These are phyloP conservation scores for Buxus sempervirens DNA, from an alignment of 164 flowering plant genomes.

Conservation along the genomic window DNA sequence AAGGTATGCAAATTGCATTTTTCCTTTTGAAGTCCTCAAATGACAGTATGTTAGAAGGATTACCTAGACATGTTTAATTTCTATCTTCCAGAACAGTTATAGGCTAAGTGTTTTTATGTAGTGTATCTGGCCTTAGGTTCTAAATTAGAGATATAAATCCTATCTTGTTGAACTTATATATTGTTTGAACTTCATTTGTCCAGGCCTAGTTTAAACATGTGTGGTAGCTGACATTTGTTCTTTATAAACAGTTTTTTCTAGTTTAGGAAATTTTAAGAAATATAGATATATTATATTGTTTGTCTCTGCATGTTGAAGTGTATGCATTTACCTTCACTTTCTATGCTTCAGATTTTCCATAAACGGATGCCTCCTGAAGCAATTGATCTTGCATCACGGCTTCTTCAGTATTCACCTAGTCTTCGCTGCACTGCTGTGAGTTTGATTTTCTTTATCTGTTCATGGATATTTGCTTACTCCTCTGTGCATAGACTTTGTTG, in stretches of 20 bases:
- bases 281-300: not conserved
- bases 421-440: conserved; percentile 96
- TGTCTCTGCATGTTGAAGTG: not conserved
- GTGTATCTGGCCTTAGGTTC: no score
- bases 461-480: not conserved
- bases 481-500: not conserved
- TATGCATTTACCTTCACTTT: conserved; percentile 2
- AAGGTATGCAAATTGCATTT: conserved; percentile 52
- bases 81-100: no score
- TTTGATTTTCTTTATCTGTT: conserved; percentile 13
- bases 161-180: not conserved
- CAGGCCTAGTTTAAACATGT: not conserved
- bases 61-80: no score
- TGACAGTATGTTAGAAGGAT: not conserved
- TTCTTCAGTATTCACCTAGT: conserved; percentile 92
- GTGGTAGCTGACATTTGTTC: not conserved
- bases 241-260: not conserved
- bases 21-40: not conserved
- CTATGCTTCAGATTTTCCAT: conserved; percentile 65
- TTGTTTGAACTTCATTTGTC: no score
- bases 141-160: no score
- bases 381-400: conserved; percentile 89
- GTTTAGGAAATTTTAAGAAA: no score
- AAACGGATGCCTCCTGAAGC: conserved; percentile 98
- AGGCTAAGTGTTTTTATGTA: no score